Base-by-base conservation (phyloP, 768 basidiomycete species). In the Boletus edulis region DNA sequence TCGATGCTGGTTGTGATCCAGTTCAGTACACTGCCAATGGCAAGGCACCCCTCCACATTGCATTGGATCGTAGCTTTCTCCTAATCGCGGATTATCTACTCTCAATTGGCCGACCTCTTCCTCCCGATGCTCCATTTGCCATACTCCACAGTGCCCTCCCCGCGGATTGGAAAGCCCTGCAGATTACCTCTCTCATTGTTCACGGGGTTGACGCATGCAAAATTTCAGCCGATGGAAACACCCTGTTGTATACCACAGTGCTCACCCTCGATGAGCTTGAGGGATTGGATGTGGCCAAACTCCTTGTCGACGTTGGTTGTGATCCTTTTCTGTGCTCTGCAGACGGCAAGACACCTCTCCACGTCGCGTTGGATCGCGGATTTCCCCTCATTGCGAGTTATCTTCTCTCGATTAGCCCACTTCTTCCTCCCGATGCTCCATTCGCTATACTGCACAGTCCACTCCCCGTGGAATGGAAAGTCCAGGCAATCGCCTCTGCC, bases 261-360 rank as follows among this genome's bases (percentile, higher is more conserved):
- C 7, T 11, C 34, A 35, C 11, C 14, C 34, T 35, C 12, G 34
- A 35, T 14, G 29, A 29, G 29, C 29, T 8, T 29, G 9, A 29
- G 9, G 29, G 29, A 29, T 29, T 29, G 29, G 29, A 29, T 9
- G 8, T 29, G 8, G 29, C 29, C 29, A 50, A 50, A 32, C 4
- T 45, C 5, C 49, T 63, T 3, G n/a, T 58, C 2, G 49, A 8
- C 1, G 49, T 29, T 29, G 63, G 59, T 2, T 58, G 63, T 7
- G 38, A 61, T 11, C 53, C 49, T 5, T 24, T 56, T 20, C 0
- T 14, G 2, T 3, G 7, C 3, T 29, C 31, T 32, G 5, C 1
- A 2, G 2, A 9, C 0, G 49, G 52, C 1, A 37, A 41, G 12
- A 51, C 59, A 14, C 24, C 59, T 9, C 45, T 65, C 9, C 34